A percentile compares a stretch with the other conserved stretches of the same genome.
Evolutionary conservation across 345 rosid species (phyloP).

Genomic region (Eucalyptus viminalis): DNA sequence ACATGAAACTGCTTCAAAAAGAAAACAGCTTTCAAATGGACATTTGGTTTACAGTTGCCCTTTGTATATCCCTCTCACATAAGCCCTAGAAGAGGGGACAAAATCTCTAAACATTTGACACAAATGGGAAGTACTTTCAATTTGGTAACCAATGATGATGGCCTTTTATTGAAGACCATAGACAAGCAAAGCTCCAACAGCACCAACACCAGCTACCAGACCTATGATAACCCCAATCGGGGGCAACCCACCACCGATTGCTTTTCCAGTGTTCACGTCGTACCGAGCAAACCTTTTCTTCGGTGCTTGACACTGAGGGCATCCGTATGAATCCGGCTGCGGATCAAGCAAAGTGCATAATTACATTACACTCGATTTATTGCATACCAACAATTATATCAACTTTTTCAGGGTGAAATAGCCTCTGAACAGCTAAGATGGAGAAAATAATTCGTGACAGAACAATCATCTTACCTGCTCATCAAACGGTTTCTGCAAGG

Average conservation of each 20-base stretch:
- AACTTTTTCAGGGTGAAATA: not conserved
- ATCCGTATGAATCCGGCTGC: constrained; percentile 77
- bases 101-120: not conserved
- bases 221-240: constrained; percentile 84
- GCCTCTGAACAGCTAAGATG: not conserved
- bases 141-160: not conserved
- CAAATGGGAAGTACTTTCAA: not conserved
- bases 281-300: constrained; percentile 84
- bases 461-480: constrained; percentile 47
- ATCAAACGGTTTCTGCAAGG: constrained; percentile 63
- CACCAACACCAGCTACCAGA: constrained; percentile 69
- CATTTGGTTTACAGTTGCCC: not conserved
- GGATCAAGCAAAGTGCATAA: not conserved
- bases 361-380: not conserved
- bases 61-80: not conserved
- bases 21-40: not conserved
- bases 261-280: constrained; percentile 77
- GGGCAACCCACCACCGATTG: constrained; percentile 90
- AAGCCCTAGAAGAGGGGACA: not conserved
- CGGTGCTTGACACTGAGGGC: constrained; percentile 91
- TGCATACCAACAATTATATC: not conserved
- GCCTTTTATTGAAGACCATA: constrained; percentile 71
- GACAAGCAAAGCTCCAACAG: constrained; percentile 80
- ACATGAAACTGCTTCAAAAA: not conserved
- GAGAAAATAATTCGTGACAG: not conserved